These are phyloP conservation scores for Solanum aculeatissimum DNA, from an alignment of 305 asterid genomes.

Conservation along the genomic window DNA sequence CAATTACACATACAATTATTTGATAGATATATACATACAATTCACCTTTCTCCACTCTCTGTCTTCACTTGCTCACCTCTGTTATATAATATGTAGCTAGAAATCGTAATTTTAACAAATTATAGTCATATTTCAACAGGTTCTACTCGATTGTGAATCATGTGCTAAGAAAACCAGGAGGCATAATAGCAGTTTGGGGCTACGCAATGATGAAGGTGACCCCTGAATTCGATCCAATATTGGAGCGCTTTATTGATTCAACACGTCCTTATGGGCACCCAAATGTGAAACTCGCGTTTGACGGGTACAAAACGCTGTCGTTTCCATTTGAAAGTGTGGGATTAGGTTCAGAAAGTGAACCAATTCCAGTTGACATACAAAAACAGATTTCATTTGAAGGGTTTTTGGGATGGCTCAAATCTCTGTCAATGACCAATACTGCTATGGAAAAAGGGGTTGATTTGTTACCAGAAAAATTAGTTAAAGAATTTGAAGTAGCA, in stretches of 20 bases:
- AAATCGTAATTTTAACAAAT: no score
- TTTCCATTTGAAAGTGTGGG: slow-evolving; percentile 17
- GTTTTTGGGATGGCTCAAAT: slow-evolving; percentile 8
- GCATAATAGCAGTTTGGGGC: slow-evolving; percentile 13
- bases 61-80: no score
- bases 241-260: neutral
- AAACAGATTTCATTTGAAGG: slow-evolving; percentile 18
- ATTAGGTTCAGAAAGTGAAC: slow-evolving; percentile 12
- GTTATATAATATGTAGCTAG: no score
- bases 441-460: slow-evolving; percentile 19
- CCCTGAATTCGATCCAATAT: slow-evolving; percentile 2
- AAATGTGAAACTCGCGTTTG: neutral
- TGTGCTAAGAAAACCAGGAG: slow-evolving; percentile 16
- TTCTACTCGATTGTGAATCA: slow-evolving; percentile 10
- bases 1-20: no score
- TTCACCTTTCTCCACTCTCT: no score
- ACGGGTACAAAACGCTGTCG: slow-evolving; percentile 6
- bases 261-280: slow-evolving; percentile 11
- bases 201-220: neutral
- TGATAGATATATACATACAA: no score
- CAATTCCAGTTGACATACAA: slow-evolving; percentile 7
- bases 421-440: slow-evolving; percentile 8
- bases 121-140: neutral
- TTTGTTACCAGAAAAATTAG: slow-evolving; percentile 8
- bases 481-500: slow-evolving; percentile 11